Evolutionary conservation across 2,329 filamentous ascomycete species (phyloP), one percentile per base, ranked within the genome.

Genomic region (Mycocentrospora acerina): DNA sequence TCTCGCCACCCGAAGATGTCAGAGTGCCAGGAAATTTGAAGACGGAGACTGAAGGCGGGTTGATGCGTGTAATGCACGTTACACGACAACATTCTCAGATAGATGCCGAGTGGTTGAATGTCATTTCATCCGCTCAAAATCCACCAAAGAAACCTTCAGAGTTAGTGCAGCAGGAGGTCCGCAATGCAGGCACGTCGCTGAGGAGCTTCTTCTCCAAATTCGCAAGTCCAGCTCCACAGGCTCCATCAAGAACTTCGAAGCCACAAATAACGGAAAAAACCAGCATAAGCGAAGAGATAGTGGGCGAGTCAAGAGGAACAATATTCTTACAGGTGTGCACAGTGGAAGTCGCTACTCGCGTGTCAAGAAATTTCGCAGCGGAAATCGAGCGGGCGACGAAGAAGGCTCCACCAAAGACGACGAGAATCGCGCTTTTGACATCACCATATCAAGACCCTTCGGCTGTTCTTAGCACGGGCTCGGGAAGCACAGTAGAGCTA

Each of bases 331-430:
- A 90, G 32, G 86, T 95, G 14, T 95, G 87, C 31, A 90, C 90
- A 7, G 90, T 91, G 19, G 80, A 81, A 30, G 83, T 97, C 22
- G 79, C 82, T 53, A 95, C 90, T 0, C 86, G 80, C 31, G 83
- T 96, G 1, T 75, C 80, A 14, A 71, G 79, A 19, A 80, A 76
- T 26, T 89, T 97, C 55, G 83, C 89, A 3, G 78, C 83, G 1
- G 94, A 98, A 63, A 79, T 98, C 9, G 90, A 97, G 70, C 82
- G 94, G 45, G 93, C 94, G 12, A 98, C 94, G 1, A 96, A 97
- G 70, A 98, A 98, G 60, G 88, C 90, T 3, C 93, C 94, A 1
- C 93, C 93, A 1, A 95, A 89, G 62, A 79, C 79, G 9, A 94
- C 93, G 0, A 88, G 83, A 35, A 79, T 98, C 17, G 86, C 91